Conservation (phyloP, 2,329 filamentous ascomycete species). For the Aspergillus fischeri region DNA sequence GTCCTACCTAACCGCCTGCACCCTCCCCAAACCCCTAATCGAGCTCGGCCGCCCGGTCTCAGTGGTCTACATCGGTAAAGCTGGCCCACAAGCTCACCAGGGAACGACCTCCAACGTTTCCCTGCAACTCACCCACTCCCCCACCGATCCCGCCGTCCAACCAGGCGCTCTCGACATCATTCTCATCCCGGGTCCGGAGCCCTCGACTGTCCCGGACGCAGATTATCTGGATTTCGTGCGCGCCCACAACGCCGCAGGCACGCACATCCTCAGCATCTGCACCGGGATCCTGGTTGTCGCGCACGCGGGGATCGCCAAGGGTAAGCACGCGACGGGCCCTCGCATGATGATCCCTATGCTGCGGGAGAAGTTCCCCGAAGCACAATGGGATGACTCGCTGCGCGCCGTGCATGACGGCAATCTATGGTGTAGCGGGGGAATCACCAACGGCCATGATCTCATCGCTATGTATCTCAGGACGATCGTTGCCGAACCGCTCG, state of each 20-base stretch:
- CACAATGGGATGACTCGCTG: slow-evolving; percentile 17
- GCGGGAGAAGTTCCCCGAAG: slow-evolving; percentile 20
- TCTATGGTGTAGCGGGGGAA: slow-evolving; percentile 23
- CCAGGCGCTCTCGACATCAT: slow-evolving; percentile 36
- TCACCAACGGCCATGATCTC: slow-evolving; percentile 26
- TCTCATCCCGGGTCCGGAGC: slow-evolving; percentile 37
- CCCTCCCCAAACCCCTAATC: slow-evolving; percentile 28
- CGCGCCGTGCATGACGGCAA: slow-evolving; percentile 21
- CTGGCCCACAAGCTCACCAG: slow-evolving; percentile 10
- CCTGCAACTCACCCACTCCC: slow-evolving; percentile 25
- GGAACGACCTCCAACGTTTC: slow-evolving; percentile 25
- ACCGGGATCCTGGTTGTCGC: slow-evolving; percentile 21
- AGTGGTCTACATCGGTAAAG: slow-evolving; percentile 28
- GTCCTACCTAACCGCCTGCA: slow-evolving; percentile 23
- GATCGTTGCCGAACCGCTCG: slow-evolving; percentile 20
- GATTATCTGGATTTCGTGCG: slow-evolving; percentile 30
- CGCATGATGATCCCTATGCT: slow-evolving; percentile 18
- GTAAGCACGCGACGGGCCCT: slow-evolving; percentile 19
- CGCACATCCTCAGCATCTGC: slow-evolving; percentile 24
- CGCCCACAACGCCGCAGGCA: slow-evolving; percentile 26
- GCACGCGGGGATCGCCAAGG: slow-evolving; percentile 21
- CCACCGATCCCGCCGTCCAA: slow-evolving; percentile 25
- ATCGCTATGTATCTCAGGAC: slow-evolving; percentile 19
- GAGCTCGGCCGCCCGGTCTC: slow-evolving; percentile 21
- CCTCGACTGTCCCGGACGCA: slow-evolving; percentile 21